Percentiles rank a stretch among this genome's conserved stretches.
Conservation (phyloP, 2,329 filamentous ascomycete species). For the Claviceps cyperi region DNA sequence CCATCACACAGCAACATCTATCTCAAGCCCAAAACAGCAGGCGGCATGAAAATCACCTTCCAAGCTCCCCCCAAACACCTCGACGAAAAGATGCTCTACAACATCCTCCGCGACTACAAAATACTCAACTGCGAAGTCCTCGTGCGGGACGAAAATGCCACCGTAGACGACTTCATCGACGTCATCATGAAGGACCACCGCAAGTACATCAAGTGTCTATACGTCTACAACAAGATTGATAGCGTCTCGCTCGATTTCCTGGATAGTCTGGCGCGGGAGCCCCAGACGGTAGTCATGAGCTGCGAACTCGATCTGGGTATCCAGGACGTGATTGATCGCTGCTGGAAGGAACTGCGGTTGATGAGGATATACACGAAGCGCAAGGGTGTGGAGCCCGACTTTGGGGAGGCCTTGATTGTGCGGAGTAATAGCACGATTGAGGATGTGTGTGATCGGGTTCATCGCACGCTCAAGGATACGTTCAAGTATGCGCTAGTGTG, state of each 20-base stretch:
- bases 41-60: slow-evolving; percentile 98
- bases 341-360: slow-evolving; percentile 83
- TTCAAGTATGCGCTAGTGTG: slow-evolving; percentile 98
- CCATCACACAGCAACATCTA: slow-evolving; percentile 66
- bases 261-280: slow-evolving; percentile 80
- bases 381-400: slow-evolving; percentile 81
- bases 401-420: slow-evolving; percentile 85
- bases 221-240: slow-evolving; percentile 99
- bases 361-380: slow-evolving; percentile 95
- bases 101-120: slow-evolving; percentile 97
- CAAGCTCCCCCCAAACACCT: slow-evolving; percentile 74
- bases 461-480: slow-evolving; percentile 87
- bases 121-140: slow-evolving; percentile 95
- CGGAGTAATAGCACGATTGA: slow-evolving; percentile 78
- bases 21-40: slow-evolving; percentile 86
- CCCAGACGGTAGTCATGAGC: slow-evolving; percentile 90
- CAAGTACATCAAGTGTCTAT: slow-evolving; percentile 89
- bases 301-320: slow-evolving; percentile 93
- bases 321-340: slow-evolving; percentile 82
- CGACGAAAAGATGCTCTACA: slow-evolving; percentile 96
- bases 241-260: slow-evolving; percentile 86
- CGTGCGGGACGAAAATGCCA: slow-evolving; percentile 85
- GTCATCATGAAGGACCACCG: slow-evolving; percentile 98
- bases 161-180: slow-evolving; percentile 96
- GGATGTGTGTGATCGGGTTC: slow-evolving; percentile 92